A percentile compares a stretch with the other conserved stretches of the same genome.
Conservation (phyloP, 352 stramenopile species). For the Phytopythium cucurbitacearum region DNA sequence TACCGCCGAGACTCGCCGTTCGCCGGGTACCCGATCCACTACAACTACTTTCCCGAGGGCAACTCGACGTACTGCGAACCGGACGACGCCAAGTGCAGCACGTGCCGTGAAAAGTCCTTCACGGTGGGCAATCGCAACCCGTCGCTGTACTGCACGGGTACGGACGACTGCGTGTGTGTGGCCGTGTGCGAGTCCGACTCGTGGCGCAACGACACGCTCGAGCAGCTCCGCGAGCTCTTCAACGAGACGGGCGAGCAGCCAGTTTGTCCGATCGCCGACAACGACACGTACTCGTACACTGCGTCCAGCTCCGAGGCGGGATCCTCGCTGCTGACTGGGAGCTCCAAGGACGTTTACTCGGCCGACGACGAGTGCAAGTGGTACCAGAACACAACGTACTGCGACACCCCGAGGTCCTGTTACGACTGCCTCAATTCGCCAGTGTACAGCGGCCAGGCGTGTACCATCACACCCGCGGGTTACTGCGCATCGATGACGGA, state of each 20-base stretch:
- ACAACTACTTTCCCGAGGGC: conserved; percentile 53
- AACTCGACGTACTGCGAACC: conserved; percentile 55
- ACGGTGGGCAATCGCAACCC: conserved; percentile 29
- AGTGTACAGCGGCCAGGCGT: conserved; percentile 33
- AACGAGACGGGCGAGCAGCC: conserved; percentile 12
- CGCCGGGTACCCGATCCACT: conserved; percentile 33
- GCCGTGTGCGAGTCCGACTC: conserved; percentile 39
- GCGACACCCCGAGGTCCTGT: conserved; percentile 35
- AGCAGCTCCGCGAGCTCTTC: conserved; percentile 20
- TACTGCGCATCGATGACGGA: conserved; percentile 47
- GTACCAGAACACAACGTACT: conserved; percentile 60
- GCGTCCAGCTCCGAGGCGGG: conserved; percentile 2
- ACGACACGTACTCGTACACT: conserved; percentile 21
- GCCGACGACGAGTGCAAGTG: conserved; percentile 46
- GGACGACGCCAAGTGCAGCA: conserved; percentile 29
- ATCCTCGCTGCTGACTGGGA: not conserved
- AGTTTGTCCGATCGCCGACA: conserved; percentile 27
- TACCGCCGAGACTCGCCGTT: conserved; percentile 34
- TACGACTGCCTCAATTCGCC: conserved; percentile 54
- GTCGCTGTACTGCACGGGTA: conserved; percentile 44
- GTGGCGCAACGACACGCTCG: conserved; percentile 40
- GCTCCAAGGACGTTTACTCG: conserved; percentile 29
- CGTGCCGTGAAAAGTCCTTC: conserved; percentile 34
- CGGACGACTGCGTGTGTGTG: conserved; percentile 42
- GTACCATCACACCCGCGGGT: conserved; percentile 44